Evolutionary conservation across 352 stramenopile genomes (phyloP), one percentile per base, ranked within the genome.

Genomic region (Phytophthora ohioensis): DNA sequence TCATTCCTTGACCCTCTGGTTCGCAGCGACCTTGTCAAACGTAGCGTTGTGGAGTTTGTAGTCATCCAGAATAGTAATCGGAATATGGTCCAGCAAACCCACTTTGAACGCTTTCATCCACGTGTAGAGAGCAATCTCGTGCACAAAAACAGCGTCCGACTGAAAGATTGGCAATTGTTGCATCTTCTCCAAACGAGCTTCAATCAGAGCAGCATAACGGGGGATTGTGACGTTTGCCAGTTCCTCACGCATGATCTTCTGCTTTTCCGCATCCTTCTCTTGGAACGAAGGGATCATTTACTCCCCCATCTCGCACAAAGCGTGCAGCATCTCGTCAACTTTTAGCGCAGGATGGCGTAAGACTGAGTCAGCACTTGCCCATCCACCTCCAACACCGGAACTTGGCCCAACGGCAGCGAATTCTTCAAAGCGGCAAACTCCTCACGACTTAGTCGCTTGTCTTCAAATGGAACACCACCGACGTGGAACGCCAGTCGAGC

Each of bases 271-370:
- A 55, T 90, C 74, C 2, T 75, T 59, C 13, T 86, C 73, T 27
- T 36, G 13, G 41, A 80, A 76, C 1, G 73, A 64, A 3, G 67
- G 64, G 7, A 53, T n/a, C 21, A 85, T 70, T 27, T 78, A 46
- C 15, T 80, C 73, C 13, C 55, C 45, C 17, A 83, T 49, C 51
- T 90, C 81, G 5, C 68, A 64, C 13, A 82, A 11, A 5, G 35
- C 71, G 34, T 80, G 65, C 52, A 91, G 31, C 27, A 92, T 59
- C 54, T 92, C 85, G 53, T 92, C 82, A 21, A 92, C 62, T 38
- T 79, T 76, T 31, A 88, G 60, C 87, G 81, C 12, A 95, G 61
- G 5, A 94, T 88, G 4, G 84, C 81, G 27, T 81, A 63, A n/a
- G 78, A 84, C 67, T 95, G 85, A 0, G 76, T 79, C 45, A 92